phyloP scores from a whole-genome alignment of 73 alveolate species.

The Durusdinium trenchii region DNA sequence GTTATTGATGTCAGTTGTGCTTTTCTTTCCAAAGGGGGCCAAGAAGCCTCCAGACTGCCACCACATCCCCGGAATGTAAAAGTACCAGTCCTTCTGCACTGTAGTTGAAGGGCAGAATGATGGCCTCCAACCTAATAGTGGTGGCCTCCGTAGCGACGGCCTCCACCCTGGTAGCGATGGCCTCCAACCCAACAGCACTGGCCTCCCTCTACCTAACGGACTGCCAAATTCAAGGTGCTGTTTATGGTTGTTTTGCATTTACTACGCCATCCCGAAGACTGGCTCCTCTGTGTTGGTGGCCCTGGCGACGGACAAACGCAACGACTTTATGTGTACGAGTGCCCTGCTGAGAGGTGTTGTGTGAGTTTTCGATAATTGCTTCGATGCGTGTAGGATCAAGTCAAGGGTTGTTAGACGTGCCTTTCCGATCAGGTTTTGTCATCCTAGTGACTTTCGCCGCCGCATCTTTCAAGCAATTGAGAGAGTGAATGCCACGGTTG shows the following conservation, averaged over 20 bases:
- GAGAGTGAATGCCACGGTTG: neutral
- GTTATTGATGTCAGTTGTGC: too few relatives aligned
- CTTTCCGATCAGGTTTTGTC: conserved; percentile 59
- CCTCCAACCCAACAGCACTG: too few relatives aligned
- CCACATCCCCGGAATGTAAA: too few relatives aligned
- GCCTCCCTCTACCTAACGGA: too few relatives aligned
- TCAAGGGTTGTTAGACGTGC: neutral
- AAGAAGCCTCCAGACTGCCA: too few relatives aligned
- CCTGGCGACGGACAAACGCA: conserved; percentile 87
- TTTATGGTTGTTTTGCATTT: conserved; percentile 82
- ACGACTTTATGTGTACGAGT: conserved; percentile 83
- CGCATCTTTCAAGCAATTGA: conserved; percentile 20
- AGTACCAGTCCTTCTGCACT: too few relatives aligned
- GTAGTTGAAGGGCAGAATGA: too few relatives aligned
- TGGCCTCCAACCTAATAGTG: too few relatives aligned
- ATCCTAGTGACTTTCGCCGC: conserved; percentile 48
- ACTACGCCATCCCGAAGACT: conserved; percentile 67
- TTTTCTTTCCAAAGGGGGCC: too few relatives aligned
- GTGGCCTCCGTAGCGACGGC: too few relatives aligned
- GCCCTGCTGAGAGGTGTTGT: neutral
- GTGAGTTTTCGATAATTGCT: neutral
- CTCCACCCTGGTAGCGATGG: too few relatives aligned
- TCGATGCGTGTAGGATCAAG: neutral
- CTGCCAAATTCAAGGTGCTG: too few relatives aligned
- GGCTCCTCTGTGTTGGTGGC: conserved; percentile 91